These are phyloP conservation scores for Limnanthes douglasii DNA, from an alignment of 345 rosid species.

Conservation along the genomic window DNA sequence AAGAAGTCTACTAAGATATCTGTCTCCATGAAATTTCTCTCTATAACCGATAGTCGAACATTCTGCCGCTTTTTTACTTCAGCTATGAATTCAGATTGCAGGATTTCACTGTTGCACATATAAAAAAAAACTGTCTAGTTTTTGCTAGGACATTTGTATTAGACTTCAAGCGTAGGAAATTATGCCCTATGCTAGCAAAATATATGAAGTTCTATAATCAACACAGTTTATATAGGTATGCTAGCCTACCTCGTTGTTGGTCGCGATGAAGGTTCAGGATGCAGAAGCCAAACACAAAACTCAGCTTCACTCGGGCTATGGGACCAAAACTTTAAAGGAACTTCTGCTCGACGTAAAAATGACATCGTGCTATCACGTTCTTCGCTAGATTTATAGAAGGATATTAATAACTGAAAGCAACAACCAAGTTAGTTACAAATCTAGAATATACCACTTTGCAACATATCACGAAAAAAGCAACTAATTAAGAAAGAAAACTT, in stretches of 20 bases:
- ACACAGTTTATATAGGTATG: too few species aligned
- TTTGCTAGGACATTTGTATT: too few species aligned
- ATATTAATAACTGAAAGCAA: constrained; percentile 36
- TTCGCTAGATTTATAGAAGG: constrained; percentile 36
- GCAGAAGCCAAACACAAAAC: constrained; percentile 78
- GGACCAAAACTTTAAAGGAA: constrained; percentile 53
- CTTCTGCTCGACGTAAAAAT: constrained; percentile 43
- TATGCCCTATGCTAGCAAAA: too few species aligned
- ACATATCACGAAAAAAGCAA: neutral
- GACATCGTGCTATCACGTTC: constrained; percentile 32
- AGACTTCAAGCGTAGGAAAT: too few species aligned
- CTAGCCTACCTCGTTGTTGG: constrained; percentile 72
- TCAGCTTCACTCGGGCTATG: constrained; percentile 54
- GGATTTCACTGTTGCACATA: constrained; percentile 53
- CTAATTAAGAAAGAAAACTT: neutral
- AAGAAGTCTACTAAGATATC: constrained; percentile 60
- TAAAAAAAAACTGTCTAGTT: too few species aligned
- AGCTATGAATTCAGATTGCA: constrained; percentile 48
- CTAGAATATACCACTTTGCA: neutral
- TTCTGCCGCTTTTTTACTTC: constrained; percentile 14
- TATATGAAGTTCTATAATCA: too few species aligned
- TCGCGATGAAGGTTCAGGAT: constrained; percentile 58
- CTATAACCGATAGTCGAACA: constrained; percentile 24
- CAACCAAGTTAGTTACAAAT: constrained; percentile 6
- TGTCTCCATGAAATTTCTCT: constrained; percentile 36